Base-by-base conservation (phyloP, 768 basidiomycete species). In the Termitomyces sp. region DNA sequence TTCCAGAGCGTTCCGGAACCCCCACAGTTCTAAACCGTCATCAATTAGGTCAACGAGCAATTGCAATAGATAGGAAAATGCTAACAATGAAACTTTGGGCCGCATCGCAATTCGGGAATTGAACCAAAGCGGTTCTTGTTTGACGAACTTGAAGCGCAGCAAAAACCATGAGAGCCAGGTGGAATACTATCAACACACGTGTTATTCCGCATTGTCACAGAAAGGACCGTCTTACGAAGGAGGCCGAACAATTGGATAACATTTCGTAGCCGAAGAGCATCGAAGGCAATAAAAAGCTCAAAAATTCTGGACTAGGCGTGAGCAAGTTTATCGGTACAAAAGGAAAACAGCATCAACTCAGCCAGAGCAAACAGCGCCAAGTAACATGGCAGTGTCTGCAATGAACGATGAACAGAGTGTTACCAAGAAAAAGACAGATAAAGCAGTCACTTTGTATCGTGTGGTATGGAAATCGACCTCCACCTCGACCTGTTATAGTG, bases 361-460 rank as follows among this genome's bases (percentile, higher is more conserved):
- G 88, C 91, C 10, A 94, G 75, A 25, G 85, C 84, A 68, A 92
- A 94, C 7, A 94, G 75, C 3, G 89, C 89, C 5, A 94, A 82
- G 68, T 92, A 94, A 70, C 91, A 92, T 59, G 90, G 86, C 52
- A 92, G 68, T 12, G 91, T 92, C 86, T 90, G 49, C 19, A 52
- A 17, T 35, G 10, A 37, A 53, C 23, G 17, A 52, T 55, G 35
- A 61, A 44, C 53, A 17, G n/a, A 25, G 17, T 27, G 12, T 27
- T 40, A 6, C 14, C 7, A 27, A 17, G 14, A 35, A 45, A 32
- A n/a, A 27, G 27, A 25, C 11, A 16, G 25, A 43, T 9, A 39
- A 37, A 45, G 19, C 23, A 19, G 9, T 25, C 59, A 82, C 88
- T 73, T 86, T 88, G 72, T 85, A 88, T 61, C 70, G 64, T 12